phyloP scores from a whole-genome alignment of 2,329 filamentous ascomycete genomes.

The Clonostachys byssicola region DNA sequence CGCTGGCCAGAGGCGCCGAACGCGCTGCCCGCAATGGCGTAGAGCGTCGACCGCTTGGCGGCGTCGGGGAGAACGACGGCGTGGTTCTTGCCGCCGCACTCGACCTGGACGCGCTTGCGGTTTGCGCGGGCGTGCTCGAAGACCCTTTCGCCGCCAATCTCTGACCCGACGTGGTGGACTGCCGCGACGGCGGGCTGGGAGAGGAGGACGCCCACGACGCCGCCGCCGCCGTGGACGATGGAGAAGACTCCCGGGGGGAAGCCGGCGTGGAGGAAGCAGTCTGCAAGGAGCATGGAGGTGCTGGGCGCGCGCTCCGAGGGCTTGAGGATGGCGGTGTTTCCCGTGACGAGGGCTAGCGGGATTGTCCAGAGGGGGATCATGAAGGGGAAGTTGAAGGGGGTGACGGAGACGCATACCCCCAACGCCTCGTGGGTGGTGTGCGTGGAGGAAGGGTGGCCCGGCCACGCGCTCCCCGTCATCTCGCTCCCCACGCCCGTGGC shows the following conservation, averaged over 20 bases:
- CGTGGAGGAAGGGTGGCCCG: slow-evolving; percentile 45
- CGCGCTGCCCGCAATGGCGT: slow-evolving; percentile 74
- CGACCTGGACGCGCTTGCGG: slow-evolving; percentile 78
- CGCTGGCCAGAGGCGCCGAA: slow-evolving; percentile 78
- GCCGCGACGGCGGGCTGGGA: slow-evolving; percentile 63
- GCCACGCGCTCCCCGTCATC: not conserved
- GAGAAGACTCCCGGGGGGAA: slow-evolving; percentile 75
- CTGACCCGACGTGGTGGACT: slow-evolving; percentile 55
- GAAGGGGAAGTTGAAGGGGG: slow-evolving; percentile 79
- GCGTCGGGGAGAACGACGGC: slow-evolving; percentile 73
- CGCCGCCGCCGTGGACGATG: slow-evolving; percentile 69
- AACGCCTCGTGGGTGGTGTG: slow-evolving; percentile 69
- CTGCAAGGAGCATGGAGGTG: slow-evolving; percentile 74
- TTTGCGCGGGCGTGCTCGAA: slow-evolving; percentile 68
- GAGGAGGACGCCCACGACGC: slow-evolving; percentile 75
- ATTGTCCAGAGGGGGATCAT: slow-evolving; percentile 85
- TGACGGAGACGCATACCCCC: slow-evolving; percentile 73
- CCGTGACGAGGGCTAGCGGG: slow-evolving; percentile 71
- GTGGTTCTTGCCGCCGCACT: slow-evolving; percentile 81
- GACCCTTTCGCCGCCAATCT: slow-evolving; percentile 81
- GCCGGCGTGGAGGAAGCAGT: slow-evolving; percentile 69
- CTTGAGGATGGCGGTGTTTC: slow-evolving; percentile 76
- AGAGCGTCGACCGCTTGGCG: slow-evolving; percentile 77
- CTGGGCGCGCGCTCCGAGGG: slow-evolving; percentile 76
- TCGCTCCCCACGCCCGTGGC: slow-evolving; percentile 7